A percentile compares a stretch with the other conserved stretches of the same genome.
Evolutionary conservation across 208 protist species (phyloP).

Genomic region (Crithidia mellificae): DNA sequence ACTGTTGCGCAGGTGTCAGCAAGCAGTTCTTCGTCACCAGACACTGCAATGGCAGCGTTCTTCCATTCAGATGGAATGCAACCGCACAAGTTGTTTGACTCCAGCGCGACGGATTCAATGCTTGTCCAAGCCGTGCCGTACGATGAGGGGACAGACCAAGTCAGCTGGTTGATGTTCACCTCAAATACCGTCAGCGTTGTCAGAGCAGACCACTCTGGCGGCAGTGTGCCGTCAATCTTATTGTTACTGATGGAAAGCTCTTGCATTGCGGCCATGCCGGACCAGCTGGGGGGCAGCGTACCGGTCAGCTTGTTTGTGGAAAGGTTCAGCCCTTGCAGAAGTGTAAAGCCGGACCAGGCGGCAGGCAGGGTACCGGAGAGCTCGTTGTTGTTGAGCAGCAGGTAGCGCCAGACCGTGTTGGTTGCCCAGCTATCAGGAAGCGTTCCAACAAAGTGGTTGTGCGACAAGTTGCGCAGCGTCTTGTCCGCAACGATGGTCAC

Average conservation of each 20-base stretch:
- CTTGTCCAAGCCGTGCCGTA: neutral
- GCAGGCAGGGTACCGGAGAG: neutral
- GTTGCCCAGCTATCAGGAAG: neutral
- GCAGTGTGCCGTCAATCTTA: slow-evolving; percentile 12
- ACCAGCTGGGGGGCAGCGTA: slow-evolving; percentile 24
- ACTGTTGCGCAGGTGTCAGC: neutral
- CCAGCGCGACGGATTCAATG: neutral
- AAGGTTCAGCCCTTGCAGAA: slow-evolving; percentile 2
- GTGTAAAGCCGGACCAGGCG: slow-evolving; percentile 1
- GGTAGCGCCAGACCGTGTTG: neutral
- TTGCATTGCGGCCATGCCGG: slow-evolving; percentile 1
- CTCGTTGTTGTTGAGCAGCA: slow-evolving; percentile 19
- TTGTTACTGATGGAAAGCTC: slow-evolving; percentile 15
- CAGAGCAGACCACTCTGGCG: slow-evolving; percentile 3
- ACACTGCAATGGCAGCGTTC: neutral
- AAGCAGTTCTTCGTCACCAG: neutral
- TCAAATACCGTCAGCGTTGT: neutral
- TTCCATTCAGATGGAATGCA: slow-evolving; percentile 5
- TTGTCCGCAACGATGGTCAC: neutral
- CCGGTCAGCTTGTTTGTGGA: slow-evolving; percentile 8
- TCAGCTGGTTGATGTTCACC: slow-evolving; percentile 3
- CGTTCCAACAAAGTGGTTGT: slow-evolving; percentile 8
- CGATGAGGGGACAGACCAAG: neutral
- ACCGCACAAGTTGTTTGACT: slow-evolving; percentile 4
- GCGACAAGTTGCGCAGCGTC: slow-evolving; percentile 1